Evolutionary conservation across 768 basidiomycete genomes (phyloP).

Genomic region (Cystobasidium onofrii): DNA sequence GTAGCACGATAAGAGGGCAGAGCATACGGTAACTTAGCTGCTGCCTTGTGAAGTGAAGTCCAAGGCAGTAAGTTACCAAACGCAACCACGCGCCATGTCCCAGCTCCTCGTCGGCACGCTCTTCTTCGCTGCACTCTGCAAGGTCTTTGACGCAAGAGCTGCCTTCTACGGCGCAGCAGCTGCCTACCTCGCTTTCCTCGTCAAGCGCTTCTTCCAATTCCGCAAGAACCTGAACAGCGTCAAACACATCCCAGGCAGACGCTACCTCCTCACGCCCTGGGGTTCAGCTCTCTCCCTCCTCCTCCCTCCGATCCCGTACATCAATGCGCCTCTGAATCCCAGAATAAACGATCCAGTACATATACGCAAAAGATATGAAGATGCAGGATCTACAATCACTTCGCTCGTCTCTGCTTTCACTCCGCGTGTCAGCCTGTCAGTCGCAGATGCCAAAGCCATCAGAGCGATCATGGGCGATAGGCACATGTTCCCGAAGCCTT

Average conservation of each 20-base stretch:
- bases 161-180: not conserved
- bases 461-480: not conserved
- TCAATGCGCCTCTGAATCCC: conserved; percentile 16
- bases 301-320: conserved; percentile 22
- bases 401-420: not conserved
- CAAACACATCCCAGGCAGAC: conserved; percentile 10
- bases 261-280: conserved; percentile 25
- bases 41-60: too few species aligned
- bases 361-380: not conserved
- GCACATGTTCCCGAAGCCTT: conserved; percentile 3
- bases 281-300: not conserved
- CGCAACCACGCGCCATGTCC: conserved; percentile 1
- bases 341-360: conserved; percentile 1
- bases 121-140: conserved; percentile 1
- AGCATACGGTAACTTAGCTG: too few species aligned
- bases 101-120: not conserved
- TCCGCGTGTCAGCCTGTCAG: not conserved
- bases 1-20: too few species aligned
- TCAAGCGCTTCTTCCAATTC: conserved; percentile 3
- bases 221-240: not conserved
- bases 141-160: not conserved
- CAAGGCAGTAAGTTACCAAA: too few species aligned
- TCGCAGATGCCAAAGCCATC: conserved; percentile 11
- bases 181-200: conserved; percentile 17
- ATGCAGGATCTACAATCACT: not conserved